Evolutionary conservation across 371 early-diverging fungal genomes (phyloP).

Genomic region (Rhizopus stolonifer): DNA sequence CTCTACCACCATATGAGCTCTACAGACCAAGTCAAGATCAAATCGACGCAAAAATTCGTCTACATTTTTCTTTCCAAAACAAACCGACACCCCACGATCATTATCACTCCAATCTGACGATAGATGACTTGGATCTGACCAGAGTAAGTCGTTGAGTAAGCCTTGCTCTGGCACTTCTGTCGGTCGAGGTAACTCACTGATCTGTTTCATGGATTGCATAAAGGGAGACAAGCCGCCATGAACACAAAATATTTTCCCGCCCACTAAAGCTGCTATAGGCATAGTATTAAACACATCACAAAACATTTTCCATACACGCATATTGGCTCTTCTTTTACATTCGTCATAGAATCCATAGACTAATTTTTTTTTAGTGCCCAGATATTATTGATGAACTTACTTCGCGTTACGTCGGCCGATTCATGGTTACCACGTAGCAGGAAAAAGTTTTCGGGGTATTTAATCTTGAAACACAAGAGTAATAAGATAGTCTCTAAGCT

Average conservation of each 20-base stretch:
- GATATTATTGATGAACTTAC: slow-evolving; percentile 24
- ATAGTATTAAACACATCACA: slow-evolving; percentile 95
- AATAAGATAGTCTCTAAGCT: slow-evolving; percentile 93
- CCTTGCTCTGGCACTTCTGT: slow-evolving; percentile 96
- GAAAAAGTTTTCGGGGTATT: slow-evolving; percentile 95
- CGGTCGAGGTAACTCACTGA: slow-evolving; percentile 80
- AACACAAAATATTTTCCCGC: slow-evolving; percentile 93
- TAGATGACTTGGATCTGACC: slow-evolving; percentile 83
- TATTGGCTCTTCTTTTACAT: slow-evolving; percentile 90
- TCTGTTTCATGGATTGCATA: slow-evolving; percentile 83
- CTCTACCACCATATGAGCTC: slow-evolving; percentile 97
- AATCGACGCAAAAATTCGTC: slow-evolving; percentile 80
- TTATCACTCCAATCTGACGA: slow-evolving; percentile 93
- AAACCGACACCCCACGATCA: slow-evolving; percentile 95
- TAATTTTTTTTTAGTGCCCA: background rate
- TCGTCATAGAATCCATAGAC: slow-evolving; percentile 99
- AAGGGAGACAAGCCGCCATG: slow-evolving; percentile 78
- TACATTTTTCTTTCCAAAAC: slow-evolving; percentile 89
- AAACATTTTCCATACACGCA: slow-evolving; percentile 94
- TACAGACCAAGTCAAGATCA: slow-evolving; percentile 89
- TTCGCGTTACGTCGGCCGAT: slow-evolving; percentile 92
- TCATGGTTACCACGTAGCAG: slow-evolving; percentile 97
- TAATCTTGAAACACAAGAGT: slow-evolving; percentile 94
- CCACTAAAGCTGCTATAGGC: slow-evolving; percentile 93
- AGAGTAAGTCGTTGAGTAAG: slow-evolving; percentile 79